These are phyloP conservation scores for Aspergillus tamarii DNA, from an alignment of 2,329 filamentous ascomycete species.

Conservation along the genomic window DNA sequence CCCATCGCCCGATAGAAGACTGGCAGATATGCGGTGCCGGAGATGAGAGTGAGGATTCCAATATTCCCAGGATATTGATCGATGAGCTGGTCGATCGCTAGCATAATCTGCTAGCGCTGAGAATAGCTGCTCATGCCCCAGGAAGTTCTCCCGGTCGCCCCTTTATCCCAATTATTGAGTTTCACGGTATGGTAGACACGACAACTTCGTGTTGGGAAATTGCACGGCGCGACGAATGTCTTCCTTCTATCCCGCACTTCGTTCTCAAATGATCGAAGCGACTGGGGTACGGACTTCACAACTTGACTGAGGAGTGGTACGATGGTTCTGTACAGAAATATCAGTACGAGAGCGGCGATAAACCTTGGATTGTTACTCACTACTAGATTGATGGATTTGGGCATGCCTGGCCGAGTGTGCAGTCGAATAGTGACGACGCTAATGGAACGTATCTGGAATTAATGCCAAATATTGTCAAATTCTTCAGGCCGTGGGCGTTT, in stretches of 20 bases:
- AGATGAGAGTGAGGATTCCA: too few species aligned
- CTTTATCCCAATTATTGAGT: conserved; percentile 35
- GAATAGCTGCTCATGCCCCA: too few species aligned
- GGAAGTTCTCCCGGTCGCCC: conserved; percentile 30
- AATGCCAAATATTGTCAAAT: conserved; percentile 24
- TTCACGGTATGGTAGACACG: conserved; percentile 27
- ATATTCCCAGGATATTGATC: too few species aligned
- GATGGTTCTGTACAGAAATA: conserved; percentile 13
- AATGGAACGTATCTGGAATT: conserved; percentile 23
- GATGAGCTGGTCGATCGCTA: too few species aligned
- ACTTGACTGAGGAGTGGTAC: conserved; percentile 8
- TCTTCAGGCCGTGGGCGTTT: conserved; percentile 21
- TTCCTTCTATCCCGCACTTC: conserved; percentile 27
- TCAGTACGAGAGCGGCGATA: conserved; percentile 10
- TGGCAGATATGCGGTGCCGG: too few species aligned
- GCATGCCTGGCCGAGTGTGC: conserved; percentile 27
- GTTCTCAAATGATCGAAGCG: conserved; percentile 25
- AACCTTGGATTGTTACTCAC: conserved; percentile 16
- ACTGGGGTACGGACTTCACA: conserved; percentile 26
- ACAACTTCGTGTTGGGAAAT: conserved; percentile 48
- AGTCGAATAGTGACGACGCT: conserved; percentile 22
- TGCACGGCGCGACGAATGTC: conserved; percentile 16
- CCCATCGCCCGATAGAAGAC: too few species aligned
- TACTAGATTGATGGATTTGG: conserved; percentile 20
- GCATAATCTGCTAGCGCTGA: too few species aligned